A percentile compares a stretch with the other conserved stretches of the same genome.
These are phyloP conservation scores for Ascochyta fabae DNA, from an alignment of 2,329 filamentous ascomycete species.

Conservation along the genomic window DNA sequence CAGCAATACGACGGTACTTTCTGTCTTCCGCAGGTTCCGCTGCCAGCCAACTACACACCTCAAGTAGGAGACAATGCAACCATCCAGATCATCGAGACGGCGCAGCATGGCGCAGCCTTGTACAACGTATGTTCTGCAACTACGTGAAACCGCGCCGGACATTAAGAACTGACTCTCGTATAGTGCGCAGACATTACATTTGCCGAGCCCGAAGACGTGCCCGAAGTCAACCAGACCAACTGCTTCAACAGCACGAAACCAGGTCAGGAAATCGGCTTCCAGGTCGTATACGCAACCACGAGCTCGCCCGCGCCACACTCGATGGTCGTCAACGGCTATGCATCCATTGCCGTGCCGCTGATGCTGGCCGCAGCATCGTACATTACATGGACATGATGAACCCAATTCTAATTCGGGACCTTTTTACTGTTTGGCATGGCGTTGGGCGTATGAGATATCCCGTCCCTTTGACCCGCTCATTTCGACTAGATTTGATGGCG, in stretches of 20 bases:
- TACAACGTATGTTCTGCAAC: constrained; percentile 69
- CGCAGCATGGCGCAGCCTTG: constrained; percentile 81
- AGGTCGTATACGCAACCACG: constrained; percentile 71
- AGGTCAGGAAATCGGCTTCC: constrained; percentile 66
- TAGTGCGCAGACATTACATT: constrained; percentile 98
- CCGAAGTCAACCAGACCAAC: constrained; percentile 77
- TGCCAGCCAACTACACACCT: constrained; percentile 74
- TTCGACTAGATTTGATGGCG: constrained; percentile 3
- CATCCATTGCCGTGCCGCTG: constrained; percentile 38
- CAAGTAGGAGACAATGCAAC: constrained; percentile 87
- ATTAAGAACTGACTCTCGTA: neutral
- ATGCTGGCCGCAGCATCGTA: constrained; percentile 36
- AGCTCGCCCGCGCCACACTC: constrained; percentile 39
- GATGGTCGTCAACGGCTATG: constrained; percentile 33
- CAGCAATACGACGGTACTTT: constrained; percentile 86
- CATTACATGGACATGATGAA: constrained; percentile 32
- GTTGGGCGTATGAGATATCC: constrained; percentile 36
- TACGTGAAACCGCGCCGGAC: no score
- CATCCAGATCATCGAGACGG: constrained; percentile 84
- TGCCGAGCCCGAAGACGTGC: constrained; percentile 77
- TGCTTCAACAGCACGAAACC: constrained; percentile 79
- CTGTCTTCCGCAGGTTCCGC: constrained; percentile 86
- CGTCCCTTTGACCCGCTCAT: constrained; percentile 13
- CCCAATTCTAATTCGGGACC: neutral
- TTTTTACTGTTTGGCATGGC: constrained; percentile 6